Percentiles rank a stretch among this genome's conserved stretches.
Evolutionary conservation across 2,329 filamentous ascomycete genomes (phyloP).

Genomic region (Ophiostoma sp.): DNA sequence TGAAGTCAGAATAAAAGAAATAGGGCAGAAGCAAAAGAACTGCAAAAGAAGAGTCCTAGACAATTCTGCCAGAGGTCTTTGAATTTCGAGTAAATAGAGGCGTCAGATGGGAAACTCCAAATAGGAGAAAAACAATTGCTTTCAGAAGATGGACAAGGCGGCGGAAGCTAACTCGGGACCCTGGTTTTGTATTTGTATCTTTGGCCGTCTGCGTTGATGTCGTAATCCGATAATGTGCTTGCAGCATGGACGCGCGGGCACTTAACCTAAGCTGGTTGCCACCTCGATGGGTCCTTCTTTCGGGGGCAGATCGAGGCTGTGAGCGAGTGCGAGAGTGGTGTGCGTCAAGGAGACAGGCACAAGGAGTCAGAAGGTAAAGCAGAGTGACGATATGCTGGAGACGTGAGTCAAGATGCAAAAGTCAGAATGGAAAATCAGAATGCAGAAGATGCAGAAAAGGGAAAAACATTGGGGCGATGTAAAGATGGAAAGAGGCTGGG

Average conservation of each 20-base stretch:
- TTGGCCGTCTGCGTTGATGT: slow-evolving; percentile 3
- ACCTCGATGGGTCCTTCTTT: neutral
- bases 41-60: neutral
- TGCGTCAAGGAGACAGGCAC: neutral
- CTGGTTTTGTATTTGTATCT: slow-evolving; percentile 21
- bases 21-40: neutral
- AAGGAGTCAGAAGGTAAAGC: neutral
- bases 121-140: neutral
- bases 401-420: slow-evolving; percentile 18
- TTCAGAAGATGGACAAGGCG: neutral
- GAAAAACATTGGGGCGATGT: neutral
- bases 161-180: slow-evolving; percentile 12
- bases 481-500: slow-evolving; percentile 8
- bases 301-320: slow-evolving; percentile 13
- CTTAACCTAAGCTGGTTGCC: slow-evolving; percentile 14
- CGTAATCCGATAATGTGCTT: slow-evolving; percentile 19
- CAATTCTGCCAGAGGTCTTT: neutral
- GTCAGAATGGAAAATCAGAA: neutral
- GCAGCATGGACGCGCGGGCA: slow-evolving; percentile 18
- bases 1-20: neutral
- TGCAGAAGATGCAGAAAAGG: neutral
- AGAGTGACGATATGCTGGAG: slow-evolving; percentile 2
- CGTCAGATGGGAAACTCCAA: neutral
- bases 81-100: neutral
- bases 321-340: neutral